These are phyloP conservation scores for Daldinia sp. DNA, from an alignment of 2,329 filamentous ascomycete genomes.

Conservation along the genomic window DNA sequence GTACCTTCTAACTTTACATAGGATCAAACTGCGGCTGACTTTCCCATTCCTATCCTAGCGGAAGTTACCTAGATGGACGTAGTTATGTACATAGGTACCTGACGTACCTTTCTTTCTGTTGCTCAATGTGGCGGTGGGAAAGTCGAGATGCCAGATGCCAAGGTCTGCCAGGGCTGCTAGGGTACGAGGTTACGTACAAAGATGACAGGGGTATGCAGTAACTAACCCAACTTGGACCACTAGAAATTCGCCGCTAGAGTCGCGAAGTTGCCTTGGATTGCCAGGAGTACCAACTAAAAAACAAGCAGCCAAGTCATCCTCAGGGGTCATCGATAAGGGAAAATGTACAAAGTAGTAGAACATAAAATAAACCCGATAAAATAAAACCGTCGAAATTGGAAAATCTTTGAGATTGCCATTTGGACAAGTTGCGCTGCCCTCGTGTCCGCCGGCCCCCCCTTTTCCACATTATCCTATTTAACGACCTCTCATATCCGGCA, in stretches of 20 bases:
- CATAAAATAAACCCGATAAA: too few relatives aligned
- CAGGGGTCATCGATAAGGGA: constrained; percentile 22
- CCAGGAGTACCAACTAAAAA: constrained; percentile 14
- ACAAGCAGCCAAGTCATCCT: constrained; percentile 1
- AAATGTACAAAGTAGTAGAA: too few relatives aligned
- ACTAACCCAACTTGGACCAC: not conserved
- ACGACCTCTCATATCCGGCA: constrained; percentile 27
- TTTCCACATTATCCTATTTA: constrained; percentile 32
- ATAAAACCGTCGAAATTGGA: constrained; percentile 32
- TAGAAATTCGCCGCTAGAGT: constrained; percentile 13
- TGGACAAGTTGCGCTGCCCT: constrained; percentile 28
- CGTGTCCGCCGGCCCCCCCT: constrained; percentile 27
- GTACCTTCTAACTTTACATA: not conserved
- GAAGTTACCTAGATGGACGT: too few relatives aligned
- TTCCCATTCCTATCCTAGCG: too few relatives aligned
- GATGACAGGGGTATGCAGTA: not conserved
- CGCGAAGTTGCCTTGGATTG: constrained; percentile 1
- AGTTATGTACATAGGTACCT: too few relatives aligned
- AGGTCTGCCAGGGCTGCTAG: not conserved
- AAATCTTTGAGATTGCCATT: constrained; percentile 38
- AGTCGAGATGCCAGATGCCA: not conserved
- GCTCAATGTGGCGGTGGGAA: constrained; percentile 1
- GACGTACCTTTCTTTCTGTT: not conserved
- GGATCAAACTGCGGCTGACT: not conserved
- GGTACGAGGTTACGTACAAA: constrained; percentile 4